These are phyloP conservation scores for Tetrahymena borealis DNA, from an alignment of 73 alveolate species.

Conservation along the genomic window DNA sequence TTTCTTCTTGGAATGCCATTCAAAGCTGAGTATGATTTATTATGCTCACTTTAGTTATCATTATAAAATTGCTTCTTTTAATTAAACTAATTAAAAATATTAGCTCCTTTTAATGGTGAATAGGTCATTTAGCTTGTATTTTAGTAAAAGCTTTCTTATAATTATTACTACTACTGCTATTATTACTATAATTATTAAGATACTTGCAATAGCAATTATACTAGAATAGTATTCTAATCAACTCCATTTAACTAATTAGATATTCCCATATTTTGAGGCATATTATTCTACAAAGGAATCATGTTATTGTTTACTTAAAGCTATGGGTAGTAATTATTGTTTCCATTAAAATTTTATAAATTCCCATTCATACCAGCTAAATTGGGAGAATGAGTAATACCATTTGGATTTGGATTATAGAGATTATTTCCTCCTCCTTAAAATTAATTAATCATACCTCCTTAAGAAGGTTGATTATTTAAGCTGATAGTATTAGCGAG, in stretches of 20 bases:
- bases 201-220: not conserved
- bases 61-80: not conserved
- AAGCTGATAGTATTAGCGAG: not conserved
- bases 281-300: not conserved
- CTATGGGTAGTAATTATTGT: not conserved
- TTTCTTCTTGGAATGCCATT: conserved; percentile 66
- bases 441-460: not conserved
- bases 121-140: not conserved
- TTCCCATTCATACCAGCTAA: not conserved
- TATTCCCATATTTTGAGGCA: no score
- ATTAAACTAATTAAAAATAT: not conserved
- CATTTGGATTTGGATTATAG: not conserved
- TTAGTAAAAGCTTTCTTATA: not conserved
- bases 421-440: not conserved
- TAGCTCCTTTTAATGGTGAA: not conserved
- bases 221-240: no score
- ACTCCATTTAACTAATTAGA: no score
- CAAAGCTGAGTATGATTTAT: not conserved
- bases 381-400: not conserved
- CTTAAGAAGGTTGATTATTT: not conserved
- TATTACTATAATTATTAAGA: not conserved
- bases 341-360: not conserved
- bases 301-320: not conserved
- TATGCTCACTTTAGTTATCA: not conserved
- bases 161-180: not conserved